Conservation (phyloP, 129 eudicot genomes). For the Flaveria brownii region DNA sequence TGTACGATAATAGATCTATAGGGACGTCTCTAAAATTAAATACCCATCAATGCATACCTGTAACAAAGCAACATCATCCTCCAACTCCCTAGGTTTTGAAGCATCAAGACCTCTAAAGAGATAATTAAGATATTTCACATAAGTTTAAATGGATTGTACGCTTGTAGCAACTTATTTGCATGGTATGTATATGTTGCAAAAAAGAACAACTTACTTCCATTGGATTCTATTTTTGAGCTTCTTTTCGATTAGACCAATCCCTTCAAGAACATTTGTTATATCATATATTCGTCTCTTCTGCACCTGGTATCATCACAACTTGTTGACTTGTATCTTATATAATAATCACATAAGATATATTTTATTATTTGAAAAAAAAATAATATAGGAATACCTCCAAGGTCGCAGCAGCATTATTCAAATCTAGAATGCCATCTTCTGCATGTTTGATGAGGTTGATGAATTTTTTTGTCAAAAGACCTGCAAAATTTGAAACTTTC, state of each 20-base stretch:
- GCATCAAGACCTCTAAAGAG: constrained; percentile 78
- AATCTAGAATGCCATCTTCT: constrained; percentile 95
- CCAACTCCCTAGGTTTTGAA: constrained; percentile 77
- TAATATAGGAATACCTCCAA: constrained; percentile 54
- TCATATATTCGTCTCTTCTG: constrained; percentile 98
- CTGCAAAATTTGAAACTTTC: constrained; percentile 38
- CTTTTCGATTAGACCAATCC: constrained; percentile 97
- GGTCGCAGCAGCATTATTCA: constrained; percentile 96
- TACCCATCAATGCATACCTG: constrained; percentile 52
- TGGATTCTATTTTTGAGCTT: constrained; percentile 92
- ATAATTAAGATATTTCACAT: constrained; percentile 19
- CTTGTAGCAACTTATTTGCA: constrained; percentile 7
- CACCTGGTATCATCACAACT: constrained; percentile 55
- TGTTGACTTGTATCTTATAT: background rate
- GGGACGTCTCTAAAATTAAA: background rate
- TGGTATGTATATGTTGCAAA: background rate
- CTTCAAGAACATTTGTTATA: constrained; percentile 97
- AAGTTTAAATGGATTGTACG: constrained; percentile 10
- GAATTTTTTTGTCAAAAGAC: constrained; percentile 88
- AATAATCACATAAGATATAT: background rate
- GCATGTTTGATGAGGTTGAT: constrained; percentile 85
- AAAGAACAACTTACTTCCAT: constrained; percentile 73
- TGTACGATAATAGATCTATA: background rate
- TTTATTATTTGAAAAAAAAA: background rate
- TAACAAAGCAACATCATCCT: constrained; percentile 57